phyloP scores from a whole-genome alignment of 257 asterid genomes.

The Plectranthus barbatus region DNA sequence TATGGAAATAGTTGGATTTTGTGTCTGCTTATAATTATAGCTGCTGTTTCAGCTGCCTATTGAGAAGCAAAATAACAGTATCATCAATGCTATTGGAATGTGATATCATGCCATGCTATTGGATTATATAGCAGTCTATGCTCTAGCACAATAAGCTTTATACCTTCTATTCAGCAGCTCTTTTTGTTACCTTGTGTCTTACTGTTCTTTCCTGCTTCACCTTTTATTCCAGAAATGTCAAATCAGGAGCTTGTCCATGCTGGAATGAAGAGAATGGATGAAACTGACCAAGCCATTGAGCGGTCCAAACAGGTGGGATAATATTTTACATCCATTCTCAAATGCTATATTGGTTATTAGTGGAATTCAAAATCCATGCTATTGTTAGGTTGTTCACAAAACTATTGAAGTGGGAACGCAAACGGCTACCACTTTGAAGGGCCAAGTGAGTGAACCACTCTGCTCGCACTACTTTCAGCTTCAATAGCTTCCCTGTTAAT shows the following conservation, averaged over 20 bases:
- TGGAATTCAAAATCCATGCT: conserved; percentile 17
- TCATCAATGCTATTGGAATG: no score
- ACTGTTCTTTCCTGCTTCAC: conserved; percentile 19
- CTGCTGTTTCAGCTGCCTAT: no score
- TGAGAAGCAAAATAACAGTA: not conserved
- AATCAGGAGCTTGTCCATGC: conserved; percentile 86
- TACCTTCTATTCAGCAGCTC: not conserved
- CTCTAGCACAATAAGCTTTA: not conserved
- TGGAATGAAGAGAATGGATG: conserved; percentile 78
- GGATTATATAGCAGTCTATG: not conserved
- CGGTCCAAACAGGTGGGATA: conserved; percentile 88
- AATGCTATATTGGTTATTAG: not conserved
- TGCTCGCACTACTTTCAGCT: not conserved
- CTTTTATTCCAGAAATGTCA: conserved; percentile 79
- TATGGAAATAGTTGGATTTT: not conserved
- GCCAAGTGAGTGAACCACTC: conserved; percentile 57
- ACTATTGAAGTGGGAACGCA: conserved; percentile 93
- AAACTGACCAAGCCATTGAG: conserved; percentile 98
- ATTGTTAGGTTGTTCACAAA: conserved; percentile 86
- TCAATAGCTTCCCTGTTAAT: conserved; percentile 7
- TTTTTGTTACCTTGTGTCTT: conserved; percentile 11
- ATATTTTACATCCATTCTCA: conserved; percentile 10
- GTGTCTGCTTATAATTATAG: no score
- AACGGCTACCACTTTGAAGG: conserved; percentile 90
- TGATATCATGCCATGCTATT: conserved; percentile 12